phyloP scores from a whole-genome alignment of 176 grass and related monocot genomes.

The Dactylis glomerata region DNA sequence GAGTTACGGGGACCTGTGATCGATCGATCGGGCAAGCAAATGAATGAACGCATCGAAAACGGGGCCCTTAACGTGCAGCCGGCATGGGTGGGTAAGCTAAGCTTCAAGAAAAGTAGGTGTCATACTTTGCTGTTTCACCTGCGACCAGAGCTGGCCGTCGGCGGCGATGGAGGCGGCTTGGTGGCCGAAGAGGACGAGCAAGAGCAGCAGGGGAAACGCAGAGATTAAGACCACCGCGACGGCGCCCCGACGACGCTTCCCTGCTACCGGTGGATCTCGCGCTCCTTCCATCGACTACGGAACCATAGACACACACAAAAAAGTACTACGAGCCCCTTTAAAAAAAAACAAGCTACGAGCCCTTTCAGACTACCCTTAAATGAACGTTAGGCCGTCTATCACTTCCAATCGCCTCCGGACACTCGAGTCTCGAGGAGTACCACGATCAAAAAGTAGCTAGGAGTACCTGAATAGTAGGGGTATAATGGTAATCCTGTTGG shows the following conservation, averaged over 20 bases:
- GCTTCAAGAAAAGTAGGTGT: not conserved
- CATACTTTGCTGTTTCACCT: not conserved
- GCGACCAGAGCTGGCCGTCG: not conserved
- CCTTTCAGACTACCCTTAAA: no score
- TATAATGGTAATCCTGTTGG: no score
- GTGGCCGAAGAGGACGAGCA: slow-evolving; percentile 34
- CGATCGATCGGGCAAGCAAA: not conserved
- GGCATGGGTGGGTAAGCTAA: no score
- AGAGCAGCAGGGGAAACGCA: slow-evolving; percentile 1
- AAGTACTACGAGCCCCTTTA: no score
- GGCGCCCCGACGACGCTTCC: slow-evolving; percentile 10
- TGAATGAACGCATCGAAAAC: not conserved
- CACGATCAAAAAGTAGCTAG: no score
- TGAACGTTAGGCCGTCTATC: no score
- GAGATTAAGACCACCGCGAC: slow-evolving; percentile 14
- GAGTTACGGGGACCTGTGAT: slow-evolving; percentile 3
- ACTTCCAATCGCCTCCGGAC: no score
- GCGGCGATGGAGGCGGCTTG: slow-evolving; percentile 23
- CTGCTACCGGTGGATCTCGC: not conserved
- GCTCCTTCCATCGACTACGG: not conserved
- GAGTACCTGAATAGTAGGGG: no score
- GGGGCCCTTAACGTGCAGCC: not conserved
- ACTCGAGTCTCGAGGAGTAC: no score
- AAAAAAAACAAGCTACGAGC: no score
- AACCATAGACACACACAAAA: no score